Conservation (phyloP, 2,329 filamentous ascomycete species). For the Stachybotrys chartarum region DNA sequence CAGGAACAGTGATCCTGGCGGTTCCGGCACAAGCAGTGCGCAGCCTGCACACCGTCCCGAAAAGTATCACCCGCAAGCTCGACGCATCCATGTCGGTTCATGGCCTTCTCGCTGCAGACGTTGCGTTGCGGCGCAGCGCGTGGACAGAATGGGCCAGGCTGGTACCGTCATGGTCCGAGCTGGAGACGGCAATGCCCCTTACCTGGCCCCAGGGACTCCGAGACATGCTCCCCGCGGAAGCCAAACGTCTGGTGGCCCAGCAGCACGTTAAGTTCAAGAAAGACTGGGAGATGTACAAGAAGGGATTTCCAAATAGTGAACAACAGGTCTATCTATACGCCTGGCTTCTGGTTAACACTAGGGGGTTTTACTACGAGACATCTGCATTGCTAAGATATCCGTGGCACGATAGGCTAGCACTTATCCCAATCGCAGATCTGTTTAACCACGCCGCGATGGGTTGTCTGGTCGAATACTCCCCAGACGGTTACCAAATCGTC, state of each 20-base stretch:
- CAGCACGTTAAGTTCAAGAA: constrained; percentile 39
- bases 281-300: constrained; percentile 29
- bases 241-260: constrained; percentile 38
- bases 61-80: constrained; percentile 45
- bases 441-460: constrained; percentile 52
- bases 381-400: constrained; percentile 33
- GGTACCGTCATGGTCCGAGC: constrained; percentile 57
- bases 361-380: constrained; percentile 52
- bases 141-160: constrained; percentile 56
- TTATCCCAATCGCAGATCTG: constrained; percentile 67
- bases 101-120: constrained; percentile 62
- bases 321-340: constrained; percentile 37
- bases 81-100: constrained; percentile 55
- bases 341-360: constrained; percentile 55
- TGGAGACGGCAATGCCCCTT: constrained; percentile 35
- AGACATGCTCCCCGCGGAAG: constrained; percentile 35
- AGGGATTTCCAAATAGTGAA: constrained; percentile 18
- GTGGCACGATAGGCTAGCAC: constrained; percentile 54
- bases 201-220: constrained; percentile 41
- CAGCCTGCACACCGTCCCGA: constrained; percentile 53
- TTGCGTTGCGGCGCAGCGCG: constrained; percentile 47
- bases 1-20: constrained; percentile 51
- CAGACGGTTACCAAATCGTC: constrained; percentile 47
- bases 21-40: constrained; percentile 60
- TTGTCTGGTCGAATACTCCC: constrained; percentile 45